Evolutionary conservation across 345 rosid genomes (phyloP).

Genomic region (Psidium friedrichsthalianum): DNA sequence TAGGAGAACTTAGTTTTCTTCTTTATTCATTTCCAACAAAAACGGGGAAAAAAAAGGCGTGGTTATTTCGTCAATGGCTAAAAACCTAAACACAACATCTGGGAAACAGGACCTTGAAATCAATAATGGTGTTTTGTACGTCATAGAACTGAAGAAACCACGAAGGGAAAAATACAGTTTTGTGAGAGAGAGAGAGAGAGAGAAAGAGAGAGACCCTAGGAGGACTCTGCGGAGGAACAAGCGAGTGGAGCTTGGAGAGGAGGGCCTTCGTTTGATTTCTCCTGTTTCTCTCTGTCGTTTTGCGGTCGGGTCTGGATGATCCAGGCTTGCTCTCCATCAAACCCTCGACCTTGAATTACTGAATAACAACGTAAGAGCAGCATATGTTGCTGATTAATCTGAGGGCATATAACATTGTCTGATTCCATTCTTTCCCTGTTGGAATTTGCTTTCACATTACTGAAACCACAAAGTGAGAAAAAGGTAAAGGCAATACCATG

Average conservation of each 20-base stretch:
- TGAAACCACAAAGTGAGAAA: background rate
- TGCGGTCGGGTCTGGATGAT: conserved; percentile 40
- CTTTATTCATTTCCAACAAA: background rate
- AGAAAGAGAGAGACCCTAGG: background rate
- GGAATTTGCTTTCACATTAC: background rate
- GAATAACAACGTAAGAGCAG: background rate
- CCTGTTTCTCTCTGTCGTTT: conserved; percentile 42
- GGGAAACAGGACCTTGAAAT: background rate
- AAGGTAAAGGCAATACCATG: background rate
- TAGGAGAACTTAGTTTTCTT: background rate
- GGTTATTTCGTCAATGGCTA: background rate
- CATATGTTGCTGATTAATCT: background rate
- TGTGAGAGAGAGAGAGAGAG: background rate
- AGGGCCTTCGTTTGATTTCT: conserved; percentile 62
- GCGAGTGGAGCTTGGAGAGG: conserved; percentile 36
- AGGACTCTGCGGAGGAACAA: conserved; percentile 31
- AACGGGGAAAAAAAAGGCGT: background rate
- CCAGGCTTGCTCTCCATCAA: conserved; percentile 27
- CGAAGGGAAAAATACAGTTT: background rate
- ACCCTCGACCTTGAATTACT: background rate
- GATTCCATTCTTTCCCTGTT: background rate
- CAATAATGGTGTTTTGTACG: background rate
- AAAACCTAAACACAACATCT: background rate
- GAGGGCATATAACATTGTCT: background rate
- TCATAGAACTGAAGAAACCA: background rate